phyloP scores from a whole-genome alignment of 306 rosid genomes.

The Cicer pinnatifidum region DNA sequence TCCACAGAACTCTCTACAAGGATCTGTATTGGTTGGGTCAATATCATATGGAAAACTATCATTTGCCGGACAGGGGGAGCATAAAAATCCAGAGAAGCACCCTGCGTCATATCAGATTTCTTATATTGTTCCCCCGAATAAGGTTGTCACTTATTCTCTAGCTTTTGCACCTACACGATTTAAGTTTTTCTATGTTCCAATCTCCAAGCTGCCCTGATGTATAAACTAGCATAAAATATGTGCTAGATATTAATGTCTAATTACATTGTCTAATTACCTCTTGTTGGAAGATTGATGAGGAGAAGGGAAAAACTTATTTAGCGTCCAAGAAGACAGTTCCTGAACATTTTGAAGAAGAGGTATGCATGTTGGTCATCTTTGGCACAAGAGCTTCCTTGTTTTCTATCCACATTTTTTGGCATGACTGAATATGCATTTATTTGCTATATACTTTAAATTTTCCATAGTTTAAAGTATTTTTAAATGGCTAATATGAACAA shows the following conservation, averaged over 20 bases:
- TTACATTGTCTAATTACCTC: slow-evolving; percentile 32
- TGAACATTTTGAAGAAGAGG: slow-evolving; percentile 91
- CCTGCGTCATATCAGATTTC: slow-evolving; percentile 75
- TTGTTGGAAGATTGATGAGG: slow-evolving; percentile 69
- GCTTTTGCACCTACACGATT: slow-evolving; percentile 30
- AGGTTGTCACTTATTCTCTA: slow-evolving; percentile 56
- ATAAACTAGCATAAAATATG: slow-evolving; percentile 36
- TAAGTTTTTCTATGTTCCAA: slow-evolving; percentile 34
- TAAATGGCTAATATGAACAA: slow-evolving; percentile 7
- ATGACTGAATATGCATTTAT: background rate
- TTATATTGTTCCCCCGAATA: slow-evolving; percentile 84
- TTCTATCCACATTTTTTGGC: slow-evolving; percentile 25
- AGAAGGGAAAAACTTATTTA: slow-evolving; percentile 72
- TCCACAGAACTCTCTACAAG: slow-evolving; percentile 70
- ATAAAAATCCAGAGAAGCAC: slow-evolving; percentile 66
- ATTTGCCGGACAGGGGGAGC: slow-evolving; percentile 51
- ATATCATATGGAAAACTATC: slow-evolving; percentile 85
- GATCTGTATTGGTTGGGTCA: slow-evolving; percentile 83
- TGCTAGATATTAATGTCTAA: slow-evolving; percentile 28
- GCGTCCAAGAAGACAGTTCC: slow-evolving; percentile 64
- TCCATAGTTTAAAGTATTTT: background rate
- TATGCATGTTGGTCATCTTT: slow-evolving; percentile 44
- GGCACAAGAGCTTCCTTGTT: slow-evolving; percentile 25
- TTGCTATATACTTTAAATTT: slow-evolving; percentile 22
- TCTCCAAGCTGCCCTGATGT: slow-evolving; percentile 26